Evolutionary conservation across 306 rosid species (phyloP), one percentile per base, ranked within the genome.

Genomic region (Heteromeles arbutifolia): DNA sequence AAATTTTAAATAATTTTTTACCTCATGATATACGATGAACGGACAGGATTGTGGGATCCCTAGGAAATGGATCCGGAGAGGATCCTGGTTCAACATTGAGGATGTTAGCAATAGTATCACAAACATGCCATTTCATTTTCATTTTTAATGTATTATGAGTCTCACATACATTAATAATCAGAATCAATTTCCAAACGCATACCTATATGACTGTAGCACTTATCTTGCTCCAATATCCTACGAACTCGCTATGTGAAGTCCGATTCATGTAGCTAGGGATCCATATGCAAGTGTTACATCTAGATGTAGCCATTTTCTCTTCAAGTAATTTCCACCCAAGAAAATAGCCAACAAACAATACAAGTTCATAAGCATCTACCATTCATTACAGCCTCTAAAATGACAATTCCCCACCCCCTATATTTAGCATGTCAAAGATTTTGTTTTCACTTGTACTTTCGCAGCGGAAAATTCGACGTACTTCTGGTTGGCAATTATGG

Each of bases 381-480:
- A 57, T 62, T 58, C 66, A 73, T 73, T 24, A 25, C 57, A n/a
- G 8, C 52, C 66, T 26, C 11, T 68, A 61, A 80, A 70, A 58
- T 24, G 71, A 69, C 79, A 52, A 64, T 7, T 4, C 6, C 61
- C 8, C n/a, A 5, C 67, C 70, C 3, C 25, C 87, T 68, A 84
- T 70, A 66, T 52, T 83, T 84, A 73, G 84, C 25, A 50, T 56
- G 43, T 31, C 39, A 53, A 58, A 34, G 3, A 2, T 7, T 21
- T 63, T 4, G 4, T 17, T 57, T 52, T 65, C 31, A 29, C 12
- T 59, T 29, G 15, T 37, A 63, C 45, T 61, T 61, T 72, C 80
- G 68, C 64, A 31, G 92, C 97, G 87, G 48, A 80, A 84, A 67
- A 80, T 79, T 76, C 90, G 96, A 87, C 70, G 70, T 41, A 80